Percentiles rank a stretch among this genome's conserved stretches.
These are phyloP conservation scores for Corchorus olitorius DNA, from an alignment of 345 rosid genomes.

Conservation along the genomic window DNA sequence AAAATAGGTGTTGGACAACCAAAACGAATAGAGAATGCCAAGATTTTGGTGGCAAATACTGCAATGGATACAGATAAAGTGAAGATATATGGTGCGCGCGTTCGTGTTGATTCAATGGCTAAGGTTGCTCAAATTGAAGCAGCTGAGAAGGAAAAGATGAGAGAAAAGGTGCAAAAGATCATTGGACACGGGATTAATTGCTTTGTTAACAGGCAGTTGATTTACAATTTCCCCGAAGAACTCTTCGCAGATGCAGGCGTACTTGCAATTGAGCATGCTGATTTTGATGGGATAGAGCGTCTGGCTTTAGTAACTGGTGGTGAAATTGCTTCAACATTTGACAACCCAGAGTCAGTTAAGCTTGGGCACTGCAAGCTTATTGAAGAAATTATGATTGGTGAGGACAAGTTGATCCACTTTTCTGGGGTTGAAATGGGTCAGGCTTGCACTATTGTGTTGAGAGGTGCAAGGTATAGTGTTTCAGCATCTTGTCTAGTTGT, in stretches of 20 bases:
- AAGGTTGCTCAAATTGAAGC: slow-evolving; percentile 97
- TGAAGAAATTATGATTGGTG: slow-evolving; percentile 99
- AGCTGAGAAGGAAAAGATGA: slow-evolving; percentile 99
- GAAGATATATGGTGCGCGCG: slow-evolving; percentile 98
- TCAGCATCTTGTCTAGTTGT: background rate
- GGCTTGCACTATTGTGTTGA: slow-evolving; percentile 90
- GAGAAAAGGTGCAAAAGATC: slow-evolving; percentile 96
- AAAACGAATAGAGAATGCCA: slow-evolving; percentile 91
- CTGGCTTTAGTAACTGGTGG: slow-evolving; percentile 95
- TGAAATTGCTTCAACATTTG: slow-evolving; percentile 96
- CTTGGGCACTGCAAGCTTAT: slow-evolving; percentile 95
- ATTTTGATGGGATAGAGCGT: slow-evolving; percentile 98
- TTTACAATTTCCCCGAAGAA: slow-evolving; percentile 97
- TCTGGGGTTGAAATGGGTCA: slow-evolving; percentile 97
- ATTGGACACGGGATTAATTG: slow-evolving; percentile 91
- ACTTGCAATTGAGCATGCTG: slow-evolving; percentile 99
- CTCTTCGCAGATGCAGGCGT: slow-evolving; percentile 97
- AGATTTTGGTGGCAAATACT: slow-evolving; percentile 95
- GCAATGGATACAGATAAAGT: slow-evolving; percentile 99
- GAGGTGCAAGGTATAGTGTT: slow-evolving; percentile 82
- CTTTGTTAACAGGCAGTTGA: slow-evolving; percentile 97
- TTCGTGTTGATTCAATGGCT: slow-evolving; percentile 98
- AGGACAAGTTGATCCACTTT: slow-evolving; percentile 94
- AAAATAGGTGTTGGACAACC: slow-evolving; percentile 98
- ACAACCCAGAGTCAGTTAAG: slow-evolving; percentile 96